These are phyloP conservation scores for Coriaria nepalensis DNA, from an alignment of 306 rosid species.

Conservation along the genomic window DNA sequence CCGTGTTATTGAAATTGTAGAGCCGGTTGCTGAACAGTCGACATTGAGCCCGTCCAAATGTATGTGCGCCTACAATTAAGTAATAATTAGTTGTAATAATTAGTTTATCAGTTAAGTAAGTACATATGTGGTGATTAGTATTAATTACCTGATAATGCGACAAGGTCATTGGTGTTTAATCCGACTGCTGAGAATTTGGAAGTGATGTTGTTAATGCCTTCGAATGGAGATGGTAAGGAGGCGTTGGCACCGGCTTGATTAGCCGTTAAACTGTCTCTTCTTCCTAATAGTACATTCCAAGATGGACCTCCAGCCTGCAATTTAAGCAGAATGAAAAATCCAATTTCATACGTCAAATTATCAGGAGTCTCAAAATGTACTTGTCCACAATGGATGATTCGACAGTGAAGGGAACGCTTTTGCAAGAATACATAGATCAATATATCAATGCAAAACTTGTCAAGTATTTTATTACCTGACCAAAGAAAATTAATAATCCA, in stretches of 20 bases:
- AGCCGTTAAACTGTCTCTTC: conserved; percentile 52
- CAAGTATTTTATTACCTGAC: too few species aligned
- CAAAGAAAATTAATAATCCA: too few species aligned
- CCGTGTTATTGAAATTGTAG: conserved; percentile 30
- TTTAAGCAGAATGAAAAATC: background rate
- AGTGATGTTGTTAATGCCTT: conserved; percentile 26
- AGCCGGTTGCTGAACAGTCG: conserved; percentile 29
- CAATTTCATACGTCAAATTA: too few species aligned
- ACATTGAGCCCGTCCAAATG: conserved; percentile 60
- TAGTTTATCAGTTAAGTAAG: too few species aligned
- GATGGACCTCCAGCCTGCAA: conserved; percentile 55
- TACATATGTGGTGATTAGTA: too few species aligned
- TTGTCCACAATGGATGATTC: too few species aligned
- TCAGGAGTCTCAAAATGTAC: too few species aligned
- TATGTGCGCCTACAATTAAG: conserved; percentile 48
- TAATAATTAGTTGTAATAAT: background rate
- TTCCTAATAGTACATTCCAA: conserved; percentile 57
- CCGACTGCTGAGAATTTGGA: conserved; percentile 45
- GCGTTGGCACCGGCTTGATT: conserved; percentile 49
- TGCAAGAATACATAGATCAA: too few species aligned
- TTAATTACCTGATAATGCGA: conserved; percentile 61
- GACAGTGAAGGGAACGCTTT: too few species aligned
- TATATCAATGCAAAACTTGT: too few species aligned
- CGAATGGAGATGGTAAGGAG: conserved; percentile 44
- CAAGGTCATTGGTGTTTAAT: conserved; percentile 53